Base-by-base conservation (phyloP, 179 eudicot genomes). In the Heliamphora pulchella region DNA sequence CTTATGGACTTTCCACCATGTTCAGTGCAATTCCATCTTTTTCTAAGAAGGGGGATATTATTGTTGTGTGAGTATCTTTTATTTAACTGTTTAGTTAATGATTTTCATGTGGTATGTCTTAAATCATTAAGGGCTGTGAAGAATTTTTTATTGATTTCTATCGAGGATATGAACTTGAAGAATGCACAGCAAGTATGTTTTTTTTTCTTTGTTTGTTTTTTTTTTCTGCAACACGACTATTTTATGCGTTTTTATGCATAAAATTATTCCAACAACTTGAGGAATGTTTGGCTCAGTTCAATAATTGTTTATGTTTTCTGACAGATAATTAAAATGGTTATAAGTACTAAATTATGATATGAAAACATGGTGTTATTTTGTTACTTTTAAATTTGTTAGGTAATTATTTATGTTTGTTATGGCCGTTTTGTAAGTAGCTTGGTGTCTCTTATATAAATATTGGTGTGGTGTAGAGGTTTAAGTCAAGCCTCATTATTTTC, bases 11-110 rank as follows among this genome's bases (percentile, higher is more conserved):
- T 85, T 93, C 98, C 17, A 93, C 98, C 76, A 89, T 90, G 92
- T 93, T 93, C 84, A 95, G 98, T 83, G 91, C 93, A 68, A 93
- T 95, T 79, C 98, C 98, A 73, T 97, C 97, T 71, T 95, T 95
- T 83, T 93, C 92, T 79, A 95, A 95, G 87, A 95, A 92, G 85
- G 98, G 98, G 46, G 98, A 95, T 83, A 86, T 93, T 10, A 78
- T 95, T 55, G 86, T 95, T 70, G 98, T 84, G 98, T 95, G 84
- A 93, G 98, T 91, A 80, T 80, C 5, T 62, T 74, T 55, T 69
- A 51, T 71, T 74, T 65, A 55, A 39, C 66, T 68, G 17, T 17
- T 65, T 51, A 31, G 41, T 47, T 22, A 57, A 53, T 44, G 41
- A 62, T 70, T 51, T 22, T 0, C 41, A 9, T 8, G 6, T 48